Percentiles rank a stretch among this genome's conserved stretches.
Evolutionary conservation across 306 rosid species (phyloP).

Genomic region (Prunus fruticosa): DNA sequence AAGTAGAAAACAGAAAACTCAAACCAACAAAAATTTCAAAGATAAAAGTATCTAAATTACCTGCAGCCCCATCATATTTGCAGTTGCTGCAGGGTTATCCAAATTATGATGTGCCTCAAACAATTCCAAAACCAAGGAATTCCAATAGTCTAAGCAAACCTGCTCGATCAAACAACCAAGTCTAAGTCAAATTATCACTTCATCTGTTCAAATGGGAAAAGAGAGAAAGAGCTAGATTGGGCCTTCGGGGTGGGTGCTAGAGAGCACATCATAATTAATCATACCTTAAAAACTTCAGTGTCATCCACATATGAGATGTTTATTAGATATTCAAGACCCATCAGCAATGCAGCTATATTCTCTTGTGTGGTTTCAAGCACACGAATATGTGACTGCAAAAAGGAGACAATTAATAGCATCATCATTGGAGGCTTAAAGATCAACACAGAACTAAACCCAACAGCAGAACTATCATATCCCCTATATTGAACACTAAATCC

Average conservation of each 20-base stretch:
- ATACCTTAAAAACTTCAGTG: slow-evolving; percentile 95
- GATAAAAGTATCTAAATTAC: slow-evolving; percentile 17
- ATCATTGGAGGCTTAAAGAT: background rate
- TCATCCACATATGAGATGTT: slow-evolving; percentile 95
- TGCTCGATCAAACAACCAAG: slow-evolving; percentile 28
- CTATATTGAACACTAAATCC: background rate
- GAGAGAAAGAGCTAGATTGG: background rate
- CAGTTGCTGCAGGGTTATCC: slow-evolving; percentile 53
- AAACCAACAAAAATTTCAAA: background rate
- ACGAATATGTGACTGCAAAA: slow-evolving; percentile 74
- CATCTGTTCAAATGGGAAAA: background rate
- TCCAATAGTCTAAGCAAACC: slow-evolving; percentile 99
- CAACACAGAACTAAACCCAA: background rate
- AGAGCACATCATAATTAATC: background rate
- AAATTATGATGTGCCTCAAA: slow-evolving; percentile 49
- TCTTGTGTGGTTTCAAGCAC: slow-evolving; percentile 75
- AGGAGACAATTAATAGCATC: background rate
- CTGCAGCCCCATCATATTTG: slow-evolving; percentile 65
- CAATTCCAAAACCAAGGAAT: slow-evolving; percentile 76
- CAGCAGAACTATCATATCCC: background rate
- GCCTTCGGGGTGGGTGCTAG: background rate
- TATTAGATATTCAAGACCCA: slow-evolving; percentile 95
- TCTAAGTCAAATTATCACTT: slow-evolving; percentile 1
- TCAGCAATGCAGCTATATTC: slow-evolving; percentile 60
- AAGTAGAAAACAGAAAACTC: background rate